Evolutionary conservation across 768 basidiomycete species (phyloP).

Genomic region (Heimioporus sp.): DNA sequence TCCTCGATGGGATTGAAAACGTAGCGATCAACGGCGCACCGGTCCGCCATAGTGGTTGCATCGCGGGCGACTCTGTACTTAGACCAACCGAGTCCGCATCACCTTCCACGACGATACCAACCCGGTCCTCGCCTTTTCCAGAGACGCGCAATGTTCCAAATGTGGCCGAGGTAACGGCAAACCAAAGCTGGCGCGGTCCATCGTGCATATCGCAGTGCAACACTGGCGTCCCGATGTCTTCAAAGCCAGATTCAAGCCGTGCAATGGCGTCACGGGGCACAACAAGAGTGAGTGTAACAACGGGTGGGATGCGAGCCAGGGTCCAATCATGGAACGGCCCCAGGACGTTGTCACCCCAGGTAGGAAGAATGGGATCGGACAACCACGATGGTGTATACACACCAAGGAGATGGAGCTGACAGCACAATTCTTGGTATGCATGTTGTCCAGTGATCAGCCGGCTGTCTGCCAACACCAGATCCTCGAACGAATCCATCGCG

Average conservation of each 20-base stretch:
- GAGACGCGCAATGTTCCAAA: slow-evolving; percentile 19
- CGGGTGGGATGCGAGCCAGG: slow-evolving; percentile 19
- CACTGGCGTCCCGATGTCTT: slow-evolving; percentile 4
- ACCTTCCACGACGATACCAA: slow-evolving; percentile 8
- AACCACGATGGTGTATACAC: slow-evolving; percentile 30
- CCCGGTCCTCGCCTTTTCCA: slow-evolving; percentile 18
- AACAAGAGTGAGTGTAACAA: slow-evolving; percentile 31
- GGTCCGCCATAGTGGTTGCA: slow-evolving; percentile 12
- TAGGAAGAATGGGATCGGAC: not conserved
- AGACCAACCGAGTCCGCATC: not conserved
- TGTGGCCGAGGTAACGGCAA: slow-evolving; percentile 19
- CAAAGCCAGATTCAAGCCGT: slow-evolving; percentile 5
- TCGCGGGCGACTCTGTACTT: not conserved
- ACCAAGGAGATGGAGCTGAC: slow-evolving; percentile 41
- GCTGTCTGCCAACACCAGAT: slow-evolving; percentile 4
- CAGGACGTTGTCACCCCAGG: not conserved
- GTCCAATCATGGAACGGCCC: slow-evolving; percentile 29
- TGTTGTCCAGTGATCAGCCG: slow-evolving; percentile 20
- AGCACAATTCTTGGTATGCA: slow-evolving; percentile 45
- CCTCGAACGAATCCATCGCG: slow-evolving; percentile 36
- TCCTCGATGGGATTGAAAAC: slow-evolving; percentile 12
- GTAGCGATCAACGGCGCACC: slow-evolving; percentile 19
- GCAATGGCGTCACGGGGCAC: slow-evolving; percentile 29
- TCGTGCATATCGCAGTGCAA: slow-evolving; percentile 23
- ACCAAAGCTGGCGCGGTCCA: slow-evolving; percentile 4